A percentile compares a stretch with the other conserved stretches of the same genome.
Evolutionary conservation across 2,329 filamentous ascomycete genomes (phyloP).

Genomic region (Exophiala phaeomuriformis): DNA sequence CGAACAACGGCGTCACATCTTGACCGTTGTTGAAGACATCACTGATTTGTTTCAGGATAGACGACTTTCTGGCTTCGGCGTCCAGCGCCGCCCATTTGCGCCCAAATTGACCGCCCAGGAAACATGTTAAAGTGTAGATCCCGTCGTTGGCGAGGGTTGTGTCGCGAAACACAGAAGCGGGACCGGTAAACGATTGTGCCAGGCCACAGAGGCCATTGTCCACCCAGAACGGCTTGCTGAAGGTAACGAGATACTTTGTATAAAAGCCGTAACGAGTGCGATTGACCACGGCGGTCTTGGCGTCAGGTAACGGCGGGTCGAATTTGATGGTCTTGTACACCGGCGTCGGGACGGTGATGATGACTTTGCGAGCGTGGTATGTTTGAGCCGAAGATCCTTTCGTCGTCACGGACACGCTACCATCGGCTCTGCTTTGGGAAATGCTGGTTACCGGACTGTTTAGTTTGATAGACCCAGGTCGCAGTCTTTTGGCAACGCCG

Average conservation of each 20-base stretch:
- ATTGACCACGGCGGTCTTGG: slow-evolving; percentile 35
- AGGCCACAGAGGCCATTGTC: slow-evolving; percentile 33
- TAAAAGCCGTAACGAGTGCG: slow-evolving; percentile 43
- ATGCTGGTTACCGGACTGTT: slow-evolving; percentile 30
- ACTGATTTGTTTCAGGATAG: slow-evolving; percentile 31
- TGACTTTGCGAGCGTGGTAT: slow-evolving; percentile 39
- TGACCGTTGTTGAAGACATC: slow-evolving; percentile 28
- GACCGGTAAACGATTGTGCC: slow-evolving; percentile 34
- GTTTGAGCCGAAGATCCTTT: slow-evolving; percentile 14
- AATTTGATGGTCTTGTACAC: slow-evolving; percentile 44
- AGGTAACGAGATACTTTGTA: slow-evolving; percentile 46
- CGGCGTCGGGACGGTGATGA: slow-evolving; percentile 45
- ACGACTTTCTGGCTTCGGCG: slow-evolving; percentile 24
- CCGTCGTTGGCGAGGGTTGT: slow-evolving; percentile 30
- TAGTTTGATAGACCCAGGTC: slow-evolving; percentile 28
- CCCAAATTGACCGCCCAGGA: slow-evolving; percentile 35
- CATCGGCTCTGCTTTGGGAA: slow-evolving; percentile 24
- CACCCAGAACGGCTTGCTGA: slow-evolving; percentile 41
- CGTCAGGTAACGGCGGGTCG: slow-evolving; percentile 39
- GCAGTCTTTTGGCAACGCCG: slow-evolving; percentile 34
- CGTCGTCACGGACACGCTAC: slow-evolving; percentile 21
- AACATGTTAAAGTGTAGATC: slow-evolving; percentile 35
- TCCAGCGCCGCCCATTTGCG: slow-evolving; percentile 31
- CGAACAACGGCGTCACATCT: slow-evolving; percentile 12
- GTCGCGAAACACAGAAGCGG: slow-evolving; percentile 36